These are phyloP conservation scores for Cutaneotrichosporon arboriforme DNA, from an alignment of 1,284 basidiomycete genomes.

Conservation along the genomic window DNA sequence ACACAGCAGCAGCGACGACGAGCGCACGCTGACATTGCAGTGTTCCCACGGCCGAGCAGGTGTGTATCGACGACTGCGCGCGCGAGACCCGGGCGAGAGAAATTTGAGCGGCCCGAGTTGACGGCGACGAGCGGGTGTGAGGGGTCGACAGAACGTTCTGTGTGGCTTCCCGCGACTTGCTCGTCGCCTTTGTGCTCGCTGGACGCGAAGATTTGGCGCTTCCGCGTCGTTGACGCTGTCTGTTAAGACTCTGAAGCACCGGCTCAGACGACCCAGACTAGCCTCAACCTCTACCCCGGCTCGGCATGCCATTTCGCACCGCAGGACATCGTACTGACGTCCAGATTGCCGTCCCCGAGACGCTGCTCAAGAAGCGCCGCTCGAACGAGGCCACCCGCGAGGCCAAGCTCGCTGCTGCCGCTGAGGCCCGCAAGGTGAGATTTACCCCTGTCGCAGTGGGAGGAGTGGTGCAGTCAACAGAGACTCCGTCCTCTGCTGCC, in stretches of 20 bases:
- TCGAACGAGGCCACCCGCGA: conserved; percentile 95
- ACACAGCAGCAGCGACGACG: not conserved
- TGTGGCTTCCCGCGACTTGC: no score
- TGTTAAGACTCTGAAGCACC: conserved; percentile 1
- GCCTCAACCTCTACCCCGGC: not conserved
- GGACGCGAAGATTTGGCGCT: no score
- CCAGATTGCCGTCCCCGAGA: conserved; percentile 85
- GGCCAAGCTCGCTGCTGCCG: conserved; percentile 81
- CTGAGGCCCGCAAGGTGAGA: conserved; percentile 87
- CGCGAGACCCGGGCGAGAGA: not conserved
- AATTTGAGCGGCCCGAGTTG: not conserved
- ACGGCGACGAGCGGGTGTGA: not conserved
- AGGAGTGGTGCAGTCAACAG: not conserved
- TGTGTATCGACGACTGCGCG: conserved; percentile 4
- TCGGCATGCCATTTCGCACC: no score
- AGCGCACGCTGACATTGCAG: conserved; percentile 8
- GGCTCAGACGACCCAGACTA: not conserved
- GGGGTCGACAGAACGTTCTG: not conserved
- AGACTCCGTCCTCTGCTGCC: not conserved
- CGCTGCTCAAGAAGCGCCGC: conserved; percentile 98
- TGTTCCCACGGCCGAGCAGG: conserved; percentile 10
- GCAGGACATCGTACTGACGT: not conserved
- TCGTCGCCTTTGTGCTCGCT: no score
- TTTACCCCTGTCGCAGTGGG: not conserved
- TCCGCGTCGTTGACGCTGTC: not conserved